Base-by-base conservation (phyloP, 768 basidiomycete species). In the Mrakia gelida region DNA sequence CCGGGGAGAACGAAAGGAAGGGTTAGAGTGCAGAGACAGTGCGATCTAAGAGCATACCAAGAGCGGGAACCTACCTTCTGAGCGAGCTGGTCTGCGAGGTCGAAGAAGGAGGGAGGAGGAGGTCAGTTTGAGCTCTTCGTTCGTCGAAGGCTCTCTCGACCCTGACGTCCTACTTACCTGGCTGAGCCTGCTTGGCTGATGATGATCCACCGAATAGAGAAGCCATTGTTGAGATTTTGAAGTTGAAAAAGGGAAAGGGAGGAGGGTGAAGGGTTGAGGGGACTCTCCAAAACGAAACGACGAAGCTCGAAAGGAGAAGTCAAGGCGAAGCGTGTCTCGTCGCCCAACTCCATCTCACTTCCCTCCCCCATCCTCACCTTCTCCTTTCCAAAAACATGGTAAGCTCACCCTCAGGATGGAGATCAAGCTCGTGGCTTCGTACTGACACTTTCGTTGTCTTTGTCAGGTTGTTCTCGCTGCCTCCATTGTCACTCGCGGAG, bases 401-500 rank as follows among this genome's bases (percentile, higher is more conserved):
- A 26, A 52, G 71, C 18, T 11, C 15, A 5, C 21, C 8, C 23
- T 2, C 23, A 26, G n/a, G 18, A n/a, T 18, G 49, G 18, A 52
- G 49, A 52, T 2, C 49, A 52, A 52, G 49, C 49, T 52, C 49
- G 49, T 52, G 49, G 49, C 49, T 52, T 2, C 7, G 21, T 52
- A 16, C 49, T 52, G 49, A 52, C 7, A 3, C 2, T 9, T 3
- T 52, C 18, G 15, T 18, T 52, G 18, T 52, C 16, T 0, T 52
- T 43, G 9, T 0, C 71, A 95, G 94, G 94, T 95, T 81, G 93
- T 96, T 77, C 87, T 96, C 81, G 94, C 94, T 81, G 92, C 94
- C 43, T 94, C 93, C 80, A 94, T 97, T 89, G 94, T 93, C 85
- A 94, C 94, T 71, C 95, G 94, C 85, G 92, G 90, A 82, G 95